Evolutionary conservation across 495 filamentous ascomycete genomes (phyloP).

Genomic region (Parmelia sp.): DNA sequence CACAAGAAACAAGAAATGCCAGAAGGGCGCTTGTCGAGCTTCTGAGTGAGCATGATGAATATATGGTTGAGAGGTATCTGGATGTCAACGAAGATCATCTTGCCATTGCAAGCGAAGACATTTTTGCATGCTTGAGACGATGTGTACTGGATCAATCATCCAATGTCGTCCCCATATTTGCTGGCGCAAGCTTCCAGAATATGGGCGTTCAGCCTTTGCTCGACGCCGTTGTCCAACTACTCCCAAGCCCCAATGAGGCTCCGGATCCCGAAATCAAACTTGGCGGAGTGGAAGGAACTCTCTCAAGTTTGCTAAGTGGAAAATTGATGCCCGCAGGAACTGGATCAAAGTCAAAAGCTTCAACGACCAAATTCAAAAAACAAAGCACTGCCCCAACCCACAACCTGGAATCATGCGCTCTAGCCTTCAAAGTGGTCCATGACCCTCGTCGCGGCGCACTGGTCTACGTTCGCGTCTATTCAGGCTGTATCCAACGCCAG

Average conservation of each 20-base stretch:
- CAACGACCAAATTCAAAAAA: constrained; percentile 32
- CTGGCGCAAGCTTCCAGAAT: constrained; percentile 87
- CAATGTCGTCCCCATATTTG: constrained; percentile 78
- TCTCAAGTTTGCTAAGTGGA: constrained; percentile 47
- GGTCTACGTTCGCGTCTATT: constrained; percentile 89
- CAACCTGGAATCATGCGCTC: constrained; percentile 64
- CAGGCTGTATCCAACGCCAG: constrained; percentile 68
- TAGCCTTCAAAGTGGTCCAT: constrained; percentile 96
- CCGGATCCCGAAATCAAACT: constrained; percentile 72
- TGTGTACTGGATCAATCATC: constrained; percentile 56
- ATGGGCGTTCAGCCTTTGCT: constrained; percentile 91
- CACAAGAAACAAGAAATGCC: constrained; percentile 68
- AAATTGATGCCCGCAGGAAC: constrained; percentile 41
- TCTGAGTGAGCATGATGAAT: constrained; percentile 80
- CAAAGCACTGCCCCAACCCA: constrained; percentile 37
- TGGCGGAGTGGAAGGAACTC: constrained; percentile 45
- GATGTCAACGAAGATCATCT: constrained; percentile 66
- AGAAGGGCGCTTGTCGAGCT: constrained; percentile 71
- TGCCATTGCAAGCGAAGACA: constrained; percentile 54
- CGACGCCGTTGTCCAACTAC: constrained; percentile 77
- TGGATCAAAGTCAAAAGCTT: constrained; percentile 26
- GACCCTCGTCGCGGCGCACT: constrained; percentile 80
- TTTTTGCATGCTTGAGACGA: constrained; percentile 67
- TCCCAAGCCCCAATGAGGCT: constrained; percentile 75
- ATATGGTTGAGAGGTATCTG: constrained; percentile 75